Evolutionary conservation across 176 grass and related monocot genomes (phyloP).

Genomic region (Canna indica): DNA sequence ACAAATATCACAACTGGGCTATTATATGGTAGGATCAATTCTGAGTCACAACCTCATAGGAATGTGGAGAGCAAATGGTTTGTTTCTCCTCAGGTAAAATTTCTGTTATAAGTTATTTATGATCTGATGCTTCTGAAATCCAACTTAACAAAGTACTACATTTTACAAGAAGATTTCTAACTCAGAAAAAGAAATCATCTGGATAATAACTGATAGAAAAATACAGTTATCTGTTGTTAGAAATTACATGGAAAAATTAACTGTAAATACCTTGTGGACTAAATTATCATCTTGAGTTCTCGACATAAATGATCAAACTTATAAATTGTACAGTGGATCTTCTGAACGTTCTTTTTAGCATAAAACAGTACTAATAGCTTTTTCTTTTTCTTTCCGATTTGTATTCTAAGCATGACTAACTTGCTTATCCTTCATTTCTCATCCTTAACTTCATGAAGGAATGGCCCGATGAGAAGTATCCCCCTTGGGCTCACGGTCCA

Average conservation of each 20-base stretch:
- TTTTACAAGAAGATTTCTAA: background rate
- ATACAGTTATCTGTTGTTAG: no score
- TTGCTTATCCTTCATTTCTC: constrained; percentile 2
- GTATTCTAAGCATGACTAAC: background rate
- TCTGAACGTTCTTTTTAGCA: no score
- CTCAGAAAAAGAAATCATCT: no score
- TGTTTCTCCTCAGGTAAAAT: constrained; percentile 72
- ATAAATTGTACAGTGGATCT: no score
- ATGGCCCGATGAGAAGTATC: constrained; percentile 93
- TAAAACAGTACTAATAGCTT: no score
- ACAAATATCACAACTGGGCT: constrained; percentile 61
- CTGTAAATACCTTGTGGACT: no score
- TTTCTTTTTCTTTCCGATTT: background rate
- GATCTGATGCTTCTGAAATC: no score
- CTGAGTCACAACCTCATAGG: constrained; percentile 81
- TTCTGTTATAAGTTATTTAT: background rate
- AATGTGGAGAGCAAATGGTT: constrained; percentile 97
- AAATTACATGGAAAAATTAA: no score
- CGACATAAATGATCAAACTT: no score
- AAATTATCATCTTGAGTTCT: no score
- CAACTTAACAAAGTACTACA: background rate
- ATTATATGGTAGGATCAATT: constrained; percentile 83
- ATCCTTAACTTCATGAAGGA: constrained; percentile 35
- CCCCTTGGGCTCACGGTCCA: constrained; percentile 97
- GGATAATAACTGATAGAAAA: no score